phyloP scores from a whole-genome alignment of 2,329 filamentous ascomycete genomes.

The Xylariaceae sp. region DNA sequence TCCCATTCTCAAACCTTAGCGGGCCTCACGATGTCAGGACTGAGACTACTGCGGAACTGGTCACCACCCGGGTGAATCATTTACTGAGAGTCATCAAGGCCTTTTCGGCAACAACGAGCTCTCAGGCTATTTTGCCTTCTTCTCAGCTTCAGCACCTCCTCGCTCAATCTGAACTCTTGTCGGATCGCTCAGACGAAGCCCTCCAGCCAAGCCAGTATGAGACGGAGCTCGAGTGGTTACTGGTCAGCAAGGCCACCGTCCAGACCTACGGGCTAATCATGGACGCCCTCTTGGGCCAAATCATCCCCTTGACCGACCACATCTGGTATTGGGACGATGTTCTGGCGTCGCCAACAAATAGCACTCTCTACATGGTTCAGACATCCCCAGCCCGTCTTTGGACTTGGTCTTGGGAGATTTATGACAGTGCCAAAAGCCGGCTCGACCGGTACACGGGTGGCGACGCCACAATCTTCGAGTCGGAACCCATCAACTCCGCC shows the following conservation, averaged over 20 bases:
- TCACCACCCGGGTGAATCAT: conserved; percentile 51
- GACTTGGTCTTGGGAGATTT: conserved; percentile 66
- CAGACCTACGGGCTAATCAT: conserved; percentile 81
- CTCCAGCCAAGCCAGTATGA: conserved; percentile 49
- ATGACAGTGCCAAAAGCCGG: conserved; percentile 50
- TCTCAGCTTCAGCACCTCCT: conserved; percentile 58
- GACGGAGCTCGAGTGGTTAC: conserved; percentile 80
- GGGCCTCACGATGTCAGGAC: conserved; percentile 34
- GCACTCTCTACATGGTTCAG: conserved; percentile 78
- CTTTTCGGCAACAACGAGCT: conserved; percentile 63
- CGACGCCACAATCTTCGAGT: conserved; percentile 24
- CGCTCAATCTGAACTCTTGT: conserved; percentile 53
- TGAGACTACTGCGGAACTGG: conserved; percentile 37
- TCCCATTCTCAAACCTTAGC: conserved; percentile 44
- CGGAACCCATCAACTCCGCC: conserved; percentile 29
- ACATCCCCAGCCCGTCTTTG: conserved; percentile 73
- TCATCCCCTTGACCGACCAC: conserved; percentile 76
- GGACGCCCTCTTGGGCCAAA: conserved; percentile 72
- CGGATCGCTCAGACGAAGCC: conserved; percentile 25
- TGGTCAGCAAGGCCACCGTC: conserved; percentile 86
- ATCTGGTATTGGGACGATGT: conserved; percentile 96
- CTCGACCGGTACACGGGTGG: conserved; percentile 34
- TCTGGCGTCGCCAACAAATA: conserved; percentile 70
- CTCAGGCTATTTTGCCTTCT: conserved; percentile 55
- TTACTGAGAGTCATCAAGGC: conserved; percentile 64